Base-by-base conservation (phyloP, 2,329 filamentous ascomycete species). In the Lachnellula hyalina region DNA sequence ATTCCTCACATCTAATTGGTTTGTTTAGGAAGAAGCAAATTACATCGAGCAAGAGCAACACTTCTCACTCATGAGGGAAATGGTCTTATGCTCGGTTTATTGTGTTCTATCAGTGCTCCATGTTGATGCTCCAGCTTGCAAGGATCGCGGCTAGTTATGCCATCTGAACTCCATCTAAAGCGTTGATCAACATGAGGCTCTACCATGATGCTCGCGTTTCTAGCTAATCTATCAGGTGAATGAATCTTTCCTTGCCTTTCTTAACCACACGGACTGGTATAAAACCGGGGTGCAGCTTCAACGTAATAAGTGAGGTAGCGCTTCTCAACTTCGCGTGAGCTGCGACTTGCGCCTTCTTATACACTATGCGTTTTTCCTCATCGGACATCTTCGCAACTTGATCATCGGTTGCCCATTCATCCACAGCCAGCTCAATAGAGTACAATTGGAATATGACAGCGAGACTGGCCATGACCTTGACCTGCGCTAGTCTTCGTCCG, bases 181-280 rank as follows among this genome's bases (percentile, higher is more conserved):
- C 12, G 15, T 7, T 41, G 38, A 19, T 41, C 17, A n/a, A 41
- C 17, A n/a, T n/a, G 38, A 41, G 38, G 8, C 36, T 40, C 14
- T 40, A 15, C 7, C 15, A 40, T 40, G 25, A n/a, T 41, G 6
- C 17, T 41, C 19, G 28, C 32, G 21, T 32, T 28, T 14, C 23
- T 19, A n/a, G 5, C 40, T 46, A 41, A 40, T 69, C 62, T 47
- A 68, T 28, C 47, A 66, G 58, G 47, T 64, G 65, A 38, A 81
- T 72, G 71, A 92, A 91, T 64, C 79, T 79, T 76, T 92, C 89
- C 60, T 80, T 72, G 0, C 88, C 88, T 61, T 85, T 82, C 72
- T 74, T 82, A 9, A 89, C 85, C 60, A 93, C 71, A 59, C 87
- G 73, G 41, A 93, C 73, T 0, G 86, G 85, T 35, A 93, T 63